Conservation (phyloP, 148 eudicot species). For the Persicaria tinctoria region DNA sequence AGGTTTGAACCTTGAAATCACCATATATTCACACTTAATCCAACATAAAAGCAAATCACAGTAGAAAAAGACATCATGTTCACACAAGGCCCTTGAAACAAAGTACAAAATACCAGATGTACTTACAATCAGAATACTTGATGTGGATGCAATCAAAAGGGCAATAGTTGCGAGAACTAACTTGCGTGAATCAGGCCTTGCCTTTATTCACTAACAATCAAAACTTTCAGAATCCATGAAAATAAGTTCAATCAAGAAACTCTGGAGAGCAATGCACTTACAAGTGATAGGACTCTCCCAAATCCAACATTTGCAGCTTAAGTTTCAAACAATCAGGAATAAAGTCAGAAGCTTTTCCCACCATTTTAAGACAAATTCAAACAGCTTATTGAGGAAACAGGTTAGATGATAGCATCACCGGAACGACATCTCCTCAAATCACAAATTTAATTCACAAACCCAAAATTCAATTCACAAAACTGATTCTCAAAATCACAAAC, state of each 20-base stretch:
- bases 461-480: too few species aligned
- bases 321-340: constrained; percentile 13
- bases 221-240: constrained; percentile 13
- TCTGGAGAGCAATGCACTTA: constrained; percentile 27
- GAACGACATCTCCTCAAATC: constrained; percentile 40
- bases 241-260: neutral
- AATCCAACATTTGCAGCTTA: too few species aligned
- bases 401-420: constrained; percentile 28
- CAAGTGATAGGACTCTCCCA: too few species aligned
- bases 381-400: neutral
- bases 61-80: too few species aligned
- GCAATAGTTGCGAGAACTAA: constrained; percentile 72
- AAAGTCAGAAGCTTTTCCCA: constrained; percentile 12
- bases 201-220: constrained; percentile 28
- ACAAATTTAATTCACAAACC: too few species aligned
- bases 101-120: neutral
- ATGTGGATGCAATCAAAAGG: constrained; percentile 64
- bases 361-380: neutral
- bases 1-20: too few species aligned
- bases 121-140: constrained; percentile 62
- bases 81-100: neutral
- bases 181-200: constrained; percentile 72
- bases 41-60: too few species aligned
- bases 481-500: too few species aligned
- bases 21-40: too few species aligned